Evolutionary conservation across 164 flowering plant genomes (phyloP), one percentile per base, ranked within the genome.

Genomic region (Santalum album): DNA sequence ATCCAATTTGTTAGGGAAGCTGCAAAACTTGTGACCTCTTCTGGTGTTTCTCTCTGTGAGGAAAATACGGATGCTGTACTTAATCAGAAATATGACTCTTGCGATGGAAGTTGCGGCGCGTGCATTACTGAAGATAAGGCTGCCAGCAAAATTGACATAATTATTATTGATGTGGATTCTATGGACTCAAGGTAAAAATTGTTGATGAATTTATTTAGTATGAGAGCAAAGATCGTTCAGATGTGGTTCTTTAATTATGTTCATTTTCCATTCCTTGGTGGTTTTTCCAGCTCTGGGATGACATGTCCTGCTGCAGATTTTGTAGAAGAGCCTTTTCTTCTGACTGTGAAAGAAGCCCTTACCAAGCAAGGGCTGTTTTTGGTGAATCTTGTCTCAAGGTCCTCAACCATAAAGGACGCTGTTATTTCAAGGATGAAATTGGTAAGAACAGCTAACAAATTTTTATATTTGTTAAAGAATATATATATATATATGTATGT

Each of bases 241-340:
- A 11, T 20, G 15, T 32, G 0, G 2, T 23, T 17, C 6, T 39
- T 48, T 42, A 17, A 18, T 60, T 55, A 16, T 14, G 14, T 54
- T 11, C 25, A 35, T 42, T 26, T n/a, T 49, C 25, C 12, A 14
- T 47, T 50, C 45, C 27, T 43, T 45, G 49, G 18, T 23, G 34
- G 36, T 27, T 55, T 60, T 24, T 66, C 69, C 79, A 91, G 98
- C 78, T 81, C 94, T 51, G 98, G 94, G 58, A 65, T 92, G 72
- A 74, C 86, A 26, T 92, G 98, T 54, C 98, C 98, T 64, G 95
- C 88, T 26, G 68, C 80, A 18, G 90, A 79, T 62, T 92, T 92
- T 68, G 78, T 82, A 49, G 89, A 84, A 51, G 82, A 76, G 51
- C 69, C 87, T 51, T 92, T 92, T 70, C 85, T 92, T 20, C 50